phyloP scores from a whole-genome alignment of 1,139 yeast species.

The Pichia sp. region DNA sequence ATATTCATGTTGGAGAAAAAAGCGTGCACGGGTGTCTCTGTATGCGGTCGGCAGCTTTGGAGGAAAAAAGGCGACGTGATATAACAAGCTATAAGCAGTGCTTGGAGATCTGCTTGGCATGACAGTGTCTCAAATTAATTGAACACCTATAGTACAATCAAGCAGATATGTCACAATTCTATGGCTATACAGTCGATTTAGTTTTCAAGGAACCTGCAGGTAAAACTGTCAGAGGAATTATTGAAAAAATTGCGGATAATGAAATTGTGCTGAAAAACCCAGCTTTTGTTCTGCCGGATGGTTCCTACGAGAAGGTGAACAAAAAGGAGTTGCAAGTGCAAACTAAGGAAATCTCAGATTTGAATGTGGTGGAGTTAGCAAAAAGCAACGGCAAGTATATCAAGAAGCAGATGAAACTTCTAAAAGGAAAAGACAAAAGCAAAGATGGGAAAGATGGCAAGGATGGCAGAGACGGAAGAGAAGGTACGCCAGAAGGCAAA shows the following conservation, averaged over 20 bases:
- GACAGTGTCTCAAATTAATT: no score
- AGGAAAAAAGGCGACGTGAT: background rate
- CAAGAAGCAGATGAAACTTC: constrained; percentile 13
- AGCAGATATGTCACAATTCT: constrained; percentile 41
- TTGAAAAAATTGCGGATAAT: constrained; percentile 42
- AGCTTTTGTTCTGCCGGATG: constrained; percentile 4
- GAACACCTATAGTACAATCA: background rate
- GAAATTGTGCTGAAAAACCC: constrained; percentile 35
- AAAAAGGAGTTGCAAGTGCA: constrained; percentile 29
- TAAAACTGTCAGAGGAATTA: constrained; percentile 42
- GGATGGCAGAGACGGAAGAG: background rate
- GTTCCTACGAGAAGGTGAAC: constrained; percentile 11
- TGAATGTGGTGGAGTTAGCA: constrained; percentile 49
- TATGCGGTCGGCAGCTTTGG: background rate
- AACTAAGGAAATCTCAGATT: constrained; percentile 42
- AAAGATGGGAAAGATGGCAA: constrained; percentile 16
- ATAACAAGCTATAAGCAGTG: no score
- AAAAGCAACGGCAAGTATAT: constrained; percentile 30
- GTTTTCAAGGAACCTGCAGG: constrained; percentile 43
- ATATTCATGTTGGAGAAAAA: background rate
- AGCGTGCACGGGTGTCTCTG: background rate
- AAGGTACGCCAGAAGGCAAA: background rate
- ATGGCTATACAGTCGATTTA: constrained; percentile 53
- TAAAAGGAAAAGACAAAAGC: constrained; percentile 12
- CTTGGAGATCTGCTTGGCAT: no score